A percentile compares a stretch with the other conserved stretches of the same genome.
phyloP scores from a whole-genome alignment of 208 protist species.

The Tritrichomonas musculus region DNA sequence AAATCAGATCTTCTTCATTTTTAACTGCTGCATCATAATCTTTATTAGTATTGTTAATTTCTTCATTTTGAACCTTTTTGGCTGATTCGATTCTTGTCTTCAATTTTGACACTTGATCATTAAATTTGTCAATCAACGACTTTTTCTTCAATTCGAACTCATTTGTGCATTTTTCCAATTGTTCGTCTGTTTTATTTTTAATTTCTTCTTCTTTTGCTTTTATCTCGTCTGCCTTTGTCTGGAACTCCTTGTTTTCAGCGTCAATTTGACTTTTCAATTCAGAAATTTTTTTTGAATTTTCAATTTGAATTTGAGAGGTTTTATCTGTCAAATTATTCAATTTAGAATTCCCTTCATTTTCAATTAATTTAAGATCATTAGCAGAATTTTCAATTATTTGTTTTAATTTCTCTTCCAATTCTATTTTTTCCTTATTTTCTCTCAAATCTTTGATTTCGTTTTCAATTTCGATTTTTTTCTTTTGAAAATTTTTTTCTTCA shows the following conservation, averaged over 20 bases:
- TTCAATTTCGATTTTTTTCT: background rate
- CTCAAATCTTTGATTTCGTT: background rate
- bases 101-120: background rate
- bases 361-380: background rate
- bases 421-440: background rate
- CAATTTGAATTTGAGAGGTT: background rate
- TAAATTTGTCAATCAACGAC: background rate
- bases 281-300: background rate
- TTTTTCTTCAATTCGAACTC: background rate
- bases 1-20: background rate
- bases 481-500: background rate
- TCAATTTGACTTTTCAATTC: background rate
- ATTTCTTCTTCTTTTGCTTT: too few species aligned
- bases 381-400: background rate
- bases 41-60: background rate
- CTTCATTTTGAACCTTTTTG: background rate
- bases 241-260: too few species aligned
- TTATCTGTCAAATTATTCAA: background rate
- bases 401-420: background rate
- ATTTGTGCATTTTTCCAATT: background rate
- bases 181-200: background rate
- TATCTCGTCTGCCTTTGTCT: too few species aligned
- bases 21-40: background rate
- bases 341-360: background rate
- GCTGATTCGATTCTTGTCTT: background rate